Base-by-base conservation (phyloP, 2,329 filamentous ascomycete species). In the Sporothrix brasiliensis region DNA sequence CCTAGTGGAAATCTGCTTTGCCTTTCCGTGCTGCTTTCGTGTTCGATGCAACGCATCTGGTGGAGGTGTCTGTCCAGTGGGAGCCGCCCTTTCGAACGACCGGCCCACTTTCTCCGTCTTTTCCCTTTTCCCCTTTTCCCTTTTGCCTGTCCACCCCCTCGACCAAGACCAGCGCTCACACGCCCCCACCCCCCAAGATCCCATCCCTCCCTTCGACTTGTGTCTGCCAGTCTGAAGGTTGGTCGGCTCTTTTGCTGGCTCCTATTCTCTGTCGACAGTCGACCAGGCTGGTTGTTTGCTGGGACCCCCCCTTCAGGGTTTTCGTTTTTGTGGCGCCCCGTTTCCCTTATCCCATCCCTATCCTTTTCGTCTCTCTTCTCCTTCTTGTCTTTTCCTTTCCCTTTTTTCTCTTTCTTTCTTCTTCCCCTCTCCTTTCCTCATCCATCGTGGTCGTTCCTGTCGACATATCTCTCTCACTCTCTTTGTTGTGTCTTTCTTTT, bases 381-480 rank as follows among this genome's bases (percentile, higher is more conserved):
- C 70, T 44, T 30, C 71, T 44, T 68, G 56, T 53, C 56, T 67
- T 67, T 69, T 70, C 69, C 54, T 75, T 76, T 61, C 65, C 65
- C 52, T 68, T 70, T 69, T 30, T 67, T 56, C 67, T 67, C 66
- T 75, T 76, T 79, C 80, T 76, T 77, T 79, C 81, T 81, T 78
- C 78, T 56, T 44, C 65, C 54, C 49, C 60, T 71, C 50, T 68
- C 60, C 34, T 67, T 66, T 67, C 67, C 61, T 63, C 71, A 74
- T 74, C 73, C 71, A 69, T 70, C 81, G 82, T 81, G 74, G 71
- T 74, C 74, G 73, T 68, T 70, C 54, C 47, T 44, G 69, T 73
- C 72, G 68, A 70, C 68, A 68, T 54, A 65, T 63, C 69, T 39
- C 81, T 76, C 77, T 79, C 81, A 75, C 77, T 79, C 82, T 82